phyloP scores from a whole-genome alignment of 805 yeast species.

The Henningerozyma blattae region DNA sequence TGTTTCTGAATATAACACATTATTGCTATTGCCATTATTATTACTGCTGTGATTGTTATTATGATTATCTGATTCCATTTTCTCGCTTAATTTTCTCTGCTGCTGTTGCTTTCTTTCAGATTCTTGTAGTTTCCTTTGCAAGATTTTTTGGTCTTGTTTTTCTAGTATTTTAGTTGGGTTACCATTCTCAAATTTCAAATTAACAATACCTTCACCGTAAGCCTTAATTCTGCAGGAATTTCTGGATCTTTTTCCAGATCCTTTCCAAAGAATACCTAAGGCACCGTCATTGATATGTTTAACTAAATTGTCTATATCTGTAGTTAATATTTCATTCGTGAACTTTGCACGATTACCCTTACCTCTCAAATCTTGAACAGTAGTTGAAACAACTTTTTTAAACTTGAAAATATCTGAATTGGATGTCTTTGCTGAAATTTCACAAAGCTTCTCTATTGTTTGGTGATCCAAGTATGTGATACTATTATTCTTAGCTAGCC shows the following conservation, averaged over 20 bases:
- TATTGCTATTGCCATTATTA: not conserved
- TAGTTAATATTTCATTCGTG: conserved; percentile 29
- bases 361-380: conserved; percentile 55
- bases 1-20: conserved; percentile 2
- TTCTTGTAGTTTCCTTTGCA: not conserved
- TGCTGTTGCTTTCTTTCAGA: not conserved
- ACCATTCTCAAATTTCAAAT: conserved; percentile 12
- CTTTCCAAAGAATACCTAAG: conserved; percentile 35
- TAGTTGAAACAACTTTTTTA: conserved; percentile 57
- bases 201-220: conserved; percentile 9
- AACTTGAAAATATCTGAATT: conserved; percentile 36
- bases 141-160: conserved; percentile 3
- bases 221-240: conserved; percentile 2
- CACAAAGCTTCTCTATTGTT: conserved; percentile 39
- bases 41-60: not conserved
- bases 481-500: conserved; percentile 28
- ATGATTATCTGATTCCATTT: not conserved
- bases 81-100: not conserved
- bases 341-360: conserved; percentile 24
- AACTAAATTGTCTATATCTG: conserved; percentile 25
- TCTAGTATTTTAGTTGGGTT: conserved; percentile 11
- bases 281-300: conserved; percentile 24
- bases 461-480: conserved; percentile 43
- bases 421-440: conserved; percentile 34
- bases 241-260: conserved; percentile 34